Percentiles rank a stretch among this genome's conserved stretches.
Evolutionary conservation across 176 grass and related monocot genomes (phyloP).

Genomic region (Juncus effusus): DNA sequence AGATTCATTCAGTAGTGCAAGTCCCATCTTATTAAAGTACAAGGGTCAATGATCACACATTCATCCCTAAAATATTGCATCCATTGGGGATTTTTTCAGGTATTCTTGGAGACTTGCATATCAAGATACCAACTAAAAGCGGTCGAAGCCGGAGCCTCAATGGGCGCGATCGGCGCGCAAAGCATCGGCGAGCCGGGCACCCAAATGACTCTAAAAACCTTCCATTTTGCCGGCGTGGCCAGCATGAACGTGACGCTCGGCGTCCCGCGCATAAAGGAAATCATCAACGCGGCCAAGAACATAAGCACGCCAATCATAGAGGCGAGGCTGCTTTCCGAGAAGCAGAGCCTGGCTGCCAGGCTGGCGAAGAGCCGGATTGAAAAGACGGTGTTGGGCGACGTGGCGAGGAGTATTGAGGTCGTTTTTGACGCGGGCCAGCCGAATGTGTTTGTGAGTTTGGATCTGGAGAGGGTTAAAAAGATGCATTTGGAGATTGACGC

Average conservation of each 20-base stretch:
- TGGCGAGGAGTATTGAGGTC: slow-evolving; percentile 51
- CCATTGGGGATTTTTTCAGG: slow-evolving; percentile 31
- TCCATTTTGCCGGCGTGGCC: slow-evolving; percentile 99
- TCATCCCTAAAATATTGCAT: not conserved
- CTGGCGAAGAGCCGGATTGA: slow-evolving; percentile 73
- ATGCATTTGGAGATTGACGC: slow-evolving; percentile 59
- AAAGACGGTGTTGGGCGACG: slow-evolving; percentile 78
- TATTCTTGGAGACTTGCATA: slow-evolving; percentile 93
- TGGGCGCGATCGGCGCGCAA: slow-evolving; percentile 95
- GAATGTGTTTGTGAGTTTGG: slow-evolving; percentile 65
- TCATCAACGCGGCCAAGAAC: slow-evolving; percentile 91
- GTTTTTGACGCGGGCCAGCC: slow-evolving; percentile 59
- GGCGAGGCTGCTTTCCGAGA: slow-evolving; percentile 45
- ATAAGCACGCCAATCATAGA: slow-evolving; percentile 89
- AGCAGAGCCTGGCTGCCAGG: slow-evolving; percentile 47
- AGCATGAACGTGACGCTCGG: slow-evolving; percentile 96
- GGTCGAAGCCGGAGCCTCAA: slow-evolving; percentile 81
- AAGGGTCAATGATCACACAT: no score
- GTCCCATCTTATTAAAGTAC: no score
- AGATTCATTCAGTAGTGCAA: no score
- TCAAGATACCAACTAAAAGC: slow-evolving; percentile 78
- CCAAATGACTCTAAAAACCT: slow-evolving; percentile 97
- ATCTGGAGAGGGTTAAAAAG: slow-evolving; percentile 59
- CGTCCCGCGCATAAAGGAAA: slow-evolving; percentile 97
- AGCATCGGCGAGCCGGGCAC: slow-evolving; percentile 98